Evolutionary conservation across 192 early-diverging fungal genomes (phyloP).

Genomic region (Linnemannia schmuckeri): DNA sequence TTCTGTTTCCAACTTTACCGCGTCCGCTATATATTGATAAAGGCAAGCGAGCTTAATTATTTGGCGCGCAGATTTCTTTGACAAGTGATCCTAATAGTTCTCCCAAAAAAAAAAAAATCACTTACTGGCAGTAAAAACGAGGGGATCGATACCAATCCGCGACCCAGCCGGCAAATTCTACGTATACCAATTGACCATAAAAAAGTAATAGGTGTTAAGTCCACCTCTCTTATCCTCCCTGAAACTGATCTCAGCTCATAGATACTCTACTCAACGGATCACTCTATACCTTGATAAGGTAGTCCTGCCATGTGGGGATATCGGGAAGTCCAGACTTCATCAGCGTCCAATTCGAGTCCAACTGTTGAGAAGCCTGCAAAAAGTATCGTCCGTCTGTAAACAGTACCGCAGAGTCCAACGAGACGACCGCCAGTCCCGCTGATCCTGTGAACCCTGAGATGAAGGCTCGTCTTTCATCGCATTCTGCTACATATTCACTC

Average conservation of each 20-base stretch:
- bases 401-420: slow-evolving; percentile 81
- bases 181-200: not conserved
- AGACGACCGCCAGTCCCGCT: slow-evolving; percentile 90
- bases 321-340: slow-evolving; percentile 91
- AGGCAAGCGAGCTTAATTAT: not conserved
- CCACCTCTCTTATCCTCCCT: not conserved
- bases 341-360: slow-evolving; percentile 89
- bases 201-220: not conserved
- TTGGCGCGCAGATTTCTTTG: not conserved
- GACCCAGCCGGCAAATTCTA: slow-evolving; percentile 73
- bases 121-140: slow-evolving; percentile 80
- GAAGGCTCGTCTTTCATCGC: slow-evolving; percentile 89
- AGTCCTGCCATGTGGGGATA: slow-evolving; percentile 92
- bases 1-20: slow-evolving; percentile 63
- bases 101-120: not conserved
- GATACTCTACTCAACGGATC: not conserved
- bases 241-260: not conserved
- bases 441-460: slow-evolving; percentile 98
- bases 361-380: slow-evolving; percentile 92
- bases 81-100: not conserved
- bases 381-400: slow-evolving; percentile 99
- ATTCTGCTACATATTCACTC: slow-evolving; percentile 96
- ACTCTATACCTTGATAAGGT: slow-evolving; percentile 73
- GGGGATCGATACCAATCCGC: slow-evolving; percentile 92
- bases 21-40: slow-evolving; percentile 58